These are phyloP conservation scores for Daedalea quercina DNA, from an alignment of 768 basidiomycete genomes.

Conservation along the genomic window DNA sequence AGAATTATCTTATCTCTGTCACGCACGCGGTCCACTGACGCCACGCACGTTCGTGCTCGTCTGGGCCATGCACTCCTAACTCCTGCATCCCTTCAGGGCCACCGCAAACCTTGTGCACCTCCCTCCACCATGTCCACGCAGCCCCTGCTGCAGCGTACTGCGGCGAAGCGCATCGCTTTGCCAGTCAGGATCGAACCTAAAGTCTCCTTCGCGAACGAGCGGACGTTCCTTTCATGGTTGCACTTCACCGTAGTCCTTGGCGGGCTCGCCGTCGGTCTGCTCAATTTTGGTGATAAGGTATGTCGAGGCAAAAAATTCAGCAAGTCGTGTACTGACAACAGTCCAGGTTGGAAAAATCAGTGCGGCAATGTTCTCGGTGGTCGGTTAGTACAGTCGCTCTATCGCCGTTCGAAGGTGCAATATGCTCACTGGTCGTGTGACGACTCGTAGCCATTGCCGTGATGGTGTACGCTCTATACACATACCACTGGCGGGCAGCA, in stretches of 20 bases:
- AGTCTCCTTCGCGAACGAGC: conserved; percentile 91
- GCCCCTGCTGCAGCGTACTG: conserved; percentile 92
- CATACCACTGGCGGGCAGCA: conserved; percentile 94
- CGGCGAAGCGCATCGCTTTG: conserved; percentile 90
- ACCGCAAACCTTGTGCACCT: neutral
- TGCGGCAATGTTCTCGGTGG: conserved; percentile 92
- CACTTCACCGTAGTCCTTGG: conserved; percentile 98
- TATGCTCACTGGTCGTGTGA: conserved; percentile 5
- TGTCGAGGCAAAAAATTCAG: conserved; percentile 9
- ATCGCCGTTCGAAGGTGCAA: neutral
- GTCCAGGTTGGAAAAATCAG: conserved; percentile 86
- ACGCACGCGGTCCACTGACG: conserved; percentile 12
- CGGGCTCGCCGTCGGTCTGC: conserved; percentile 88
- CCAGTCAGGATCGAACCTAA: conserved; percentile 94
- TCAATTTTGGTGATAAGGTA: conserved; percentile 98
- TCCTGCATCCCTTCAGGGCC: neutral
- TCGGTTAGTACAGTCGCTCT: conserved; percentile 50
- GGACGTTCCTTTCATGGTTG: conserved; percentile 97
- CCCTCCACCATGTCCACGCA: conserved; percentile 83
- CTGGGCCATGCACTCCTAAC: conserved; percentile 1
- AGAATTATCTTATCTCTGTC: neutral
- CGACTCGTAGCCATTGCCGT: conserved; percentile 76
- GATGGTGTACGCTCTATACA: conserved; percentile 93
- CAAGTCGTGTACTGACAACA: neutral
- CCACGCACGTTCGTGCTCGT: conserved; percentile 24